These are phyloP conservation scores for Backusella tarrabulga DNA, from an alignment of 192 early-diverging fungal genomes.

Conservation along the genomic window DNA sequence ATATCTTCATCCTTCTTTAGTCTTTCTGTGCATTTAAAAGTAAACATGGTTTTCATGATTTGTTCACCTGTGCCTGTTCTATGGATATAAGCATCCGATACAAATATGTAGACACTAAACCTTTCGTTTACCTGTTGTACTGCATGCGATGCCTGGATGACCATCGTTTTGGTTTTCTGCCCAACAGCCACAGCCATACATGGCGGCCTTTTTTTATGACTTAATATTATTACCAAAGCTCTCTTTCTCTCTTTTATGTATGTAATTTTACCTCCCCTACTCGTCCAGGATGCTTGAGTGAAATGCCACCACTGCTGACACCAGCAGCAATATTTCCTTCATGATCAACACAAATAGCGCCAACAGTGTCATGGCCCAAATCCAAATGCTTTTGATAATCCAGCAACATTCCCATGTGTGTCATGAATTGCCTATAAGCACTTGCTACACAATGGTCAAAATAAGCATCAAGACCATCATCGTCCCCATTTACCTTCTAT, in stretches of 20 bases:
- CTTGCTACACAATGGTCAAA: background rate
- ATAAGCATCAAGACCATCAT: background rate
- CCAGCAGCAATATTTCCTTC: conserved; percentile 65
- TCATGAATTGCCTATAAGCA: background rate
- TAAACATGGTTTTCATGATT: conserved; percentile 73
- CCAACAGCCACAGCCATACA: conserved; percentile 84
- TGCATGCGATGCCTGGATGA: conserved; percentile 55
- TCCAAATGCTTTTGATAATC: background rate
- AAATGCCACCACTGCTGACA: conserved; percentile 87
- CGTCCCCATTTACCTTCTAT: conserved; percentile 18
- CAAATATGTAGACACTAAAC: background rate
- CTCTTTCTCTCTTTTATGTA: background rate
- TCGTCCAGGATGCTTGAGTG: conserved; percentile 79
- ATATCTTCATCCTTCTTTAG: conserved; percentile 25
- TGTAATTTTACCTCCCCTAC: conserved; percentile 66
- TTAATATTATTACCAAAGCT: background rate
- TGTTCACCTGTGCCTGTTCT: conserved; percentile 77
- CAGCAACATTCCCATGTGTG: background rate
- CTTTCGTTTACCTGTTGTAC: conserved; percentile 43
- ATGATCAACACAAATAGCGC: conserved; percentile 73
- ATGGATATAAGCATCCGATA: background rate
- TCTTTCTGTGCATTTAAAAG: conserved; percentile 51
- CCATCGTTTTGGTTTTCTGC: conserved; percentile 48
- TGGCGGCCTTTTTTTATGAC: conserved; percentile 59
- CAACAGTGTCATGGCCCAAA: conserved; percentile 78